phyloP scores from a whole-genome alignment of 345 rosid genomes.

The Viola odorata region DNA sequence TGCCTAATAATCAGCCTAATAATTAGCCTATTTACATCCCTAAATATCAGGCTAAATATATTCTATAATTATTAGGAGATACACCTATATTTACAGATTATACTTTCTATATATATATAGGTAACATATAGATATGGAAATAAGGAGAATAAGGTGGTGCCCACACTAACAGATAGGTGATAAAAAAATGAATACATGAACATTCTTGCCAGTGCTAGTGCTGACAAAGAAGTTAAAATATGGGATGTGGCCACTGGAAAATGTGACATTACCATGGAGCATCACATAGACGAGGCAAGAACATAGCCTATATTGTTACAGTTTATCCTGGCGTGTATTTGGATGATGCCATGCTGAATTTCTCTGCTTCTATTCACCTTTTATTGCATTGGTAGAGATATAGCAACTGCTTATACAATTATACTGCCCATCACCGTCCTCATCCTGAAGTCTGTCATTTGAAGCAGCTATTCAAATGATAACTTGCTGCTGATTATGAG shows the following conservation, averaged over 20 bases:
- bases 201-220: slow-evolving; percentile 89
- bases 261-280: slow-evolving; percentile 73
- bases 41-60: no score
- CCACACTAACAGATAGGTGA: not conserved
- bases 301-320: not conserved
- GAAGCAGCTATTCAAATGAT: not conserved
- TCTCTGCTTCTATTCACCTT: not conserved
- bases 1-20: no score
- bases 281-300: slow-evolving; percentile 82
- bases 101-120: no score
- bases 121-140: no score
- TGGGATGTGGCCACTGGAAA: slow-evolving; percentile 82
- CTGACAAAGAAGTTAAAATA: slow-evolving; percentile 71
- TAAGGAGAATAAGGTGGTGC: no score
- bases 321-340: slow-evolving; percentile 6
- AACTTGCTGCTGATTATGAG: not conserved
- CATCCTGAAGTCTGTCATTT: not conserved
- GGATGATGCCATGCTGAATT: not conserved
- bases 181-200: slow-evolving; percentile 43
- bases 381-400: not conserved
- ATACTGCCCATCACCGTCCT: not conserved
- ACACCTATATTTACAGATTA: no score
- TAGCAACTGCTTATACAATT: no score
- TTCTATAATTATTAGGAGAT: no score
- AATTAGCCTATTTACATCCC: no score